A percentile compares a stretch with the other conserved stretches of the same genome.
Conservation (phyloP, 768 basidiomycete genomes). For the Rhizopogon rudus region DNA sequence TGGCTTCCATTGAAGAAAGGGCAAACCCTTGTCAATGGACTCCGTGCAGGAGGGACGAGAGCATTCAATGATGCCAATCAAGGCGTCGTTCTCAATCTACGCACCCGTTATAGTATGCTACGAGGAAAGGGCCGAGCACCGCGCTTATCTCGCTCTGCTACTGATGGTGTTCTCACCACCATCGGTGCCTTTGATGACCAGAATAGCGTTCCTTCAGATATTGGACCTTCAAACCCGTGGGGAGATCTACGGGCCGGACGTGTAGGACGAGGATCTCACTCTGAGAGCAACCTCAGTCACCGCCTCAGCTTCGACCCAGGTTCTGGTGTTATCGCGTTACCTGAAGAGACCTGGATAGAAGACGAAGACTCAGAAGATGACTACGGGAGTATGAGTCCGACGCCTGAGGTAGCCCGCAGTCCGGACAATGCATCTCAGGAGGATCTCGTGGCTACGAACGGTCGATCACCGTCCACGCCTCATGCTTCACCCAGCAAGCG, state of each 20-base stretch:
- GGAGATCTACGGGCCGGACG: slow-evolving; percentile 37
- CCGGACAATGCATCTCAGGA: slow-evolving; percentile 16
- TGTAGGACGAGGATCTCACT: slow-evolving; percentile 12
- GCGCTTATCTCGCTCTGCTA: slow-evolving; percentile 4
- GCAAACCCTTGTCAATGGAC: slow-evolving; percentile 62
- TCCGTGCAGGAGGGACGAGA: slow-evolving; percentile 28
- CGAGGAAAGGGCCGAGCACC: slow-evolving; percentile 27
- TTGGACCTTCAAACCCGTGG: slow-evolving; percentile 52
- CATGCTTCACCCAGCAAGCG: slow-evolving; percentile 40
- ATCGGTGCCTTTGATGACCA: slow-evolving; percentile 3
- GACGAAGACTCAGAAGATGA: slow-evolving; percentile 45
- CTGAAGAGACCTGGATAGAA: slow-evolving; percentile 66
- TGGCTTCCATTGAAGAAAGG: slow-evolving; percentile 92
- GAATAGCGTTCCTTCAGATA: slow-evolving; percentile 12
- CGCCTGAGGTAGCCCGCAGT: slow-evolving; percentile 18
- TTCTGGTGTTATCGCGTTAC: slow-evolving; percentile 84
- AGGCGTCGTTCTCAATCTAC: slow-evolving; percentile 78
- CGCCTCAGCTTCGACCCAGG: slow-evolving; percentile 82
- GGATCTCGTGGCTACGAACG: slow-evolving; percentile 10
- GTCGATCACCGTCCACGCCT: slow-evolving; percentile 14
- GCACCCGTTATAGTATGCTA: slow-evolving; percentile 60
- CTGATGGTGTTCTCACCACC: slow-evolving; percentile 5
- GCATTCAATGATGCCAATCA: slow-evolving; percentile 41
- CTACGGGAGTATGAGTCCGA: slow-evolving; percentile 27
- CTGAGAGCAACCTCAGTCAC: slow-evolving; percentile 36